Conservation (phyloP, 2,329 filamentous ascomycete species). For the Pestalotiopsis sp. region DNA sequence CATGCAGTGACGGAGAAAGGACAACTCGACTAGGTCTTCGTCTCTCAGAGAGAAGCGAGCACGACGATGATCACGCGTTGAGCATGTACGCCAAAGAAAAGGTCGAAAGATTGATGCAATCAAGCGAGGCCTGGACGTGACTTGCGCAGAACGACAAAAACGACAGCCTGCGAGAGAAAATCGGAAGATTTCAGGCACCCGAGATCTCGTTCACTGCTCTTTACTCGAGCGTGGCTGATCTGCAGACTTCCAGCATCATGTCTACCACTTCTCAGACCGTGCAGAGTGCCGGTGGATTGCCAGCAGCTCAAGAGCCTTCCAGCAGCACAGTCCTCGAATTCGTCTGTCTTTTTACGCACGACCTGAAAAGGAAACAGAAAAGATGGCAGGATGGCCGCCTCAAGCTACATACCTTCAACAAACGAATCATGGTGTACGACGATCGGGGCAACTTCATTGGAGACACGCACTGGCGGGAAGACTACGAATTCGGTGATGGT, state of each 20-base stretch:
- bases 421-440: conserved; percentile 87
- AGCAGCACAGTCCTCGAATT: conserved; percentile 73
- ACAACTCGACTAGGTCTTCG: too few species aligned
- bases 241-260: conserved; percentile 13
- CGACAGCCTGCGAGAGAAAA: too few species aligned
- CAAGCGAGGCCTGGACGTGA: too few species aligned
- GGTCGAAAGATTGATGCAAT: too few species aligned
- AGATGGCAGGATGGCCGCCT: conserved; percentile 91
- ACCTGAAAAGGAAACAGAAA: conserved; percentile 84
- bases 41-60: too few species aligned
- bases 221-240: too few species aligned
- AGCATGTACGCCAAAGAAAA: too few species aligned
- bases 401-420: conserved; percentile 89
- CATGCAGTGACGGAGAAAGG: too few species aligned
- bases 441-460: conserved; percentile 78
- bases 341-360: conserved; percentile 83
- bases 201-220: too few species aligned
- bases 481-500: conserved; percentile 72
- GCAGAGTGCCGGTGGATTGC: conserved; percentile 13
- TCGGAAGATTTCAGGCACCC: too few species aligned
- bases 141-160: too few species aligned
- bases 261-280: conserved; percentile 18
- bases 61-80: too few species aligned
- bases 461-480: conserved; percentile 78
- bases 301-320: background rate